Evolutionary conservation across 2,329 filamentous ascomycete species (phyloP).

Genomic region (Talaromyces sp.): DNA sequence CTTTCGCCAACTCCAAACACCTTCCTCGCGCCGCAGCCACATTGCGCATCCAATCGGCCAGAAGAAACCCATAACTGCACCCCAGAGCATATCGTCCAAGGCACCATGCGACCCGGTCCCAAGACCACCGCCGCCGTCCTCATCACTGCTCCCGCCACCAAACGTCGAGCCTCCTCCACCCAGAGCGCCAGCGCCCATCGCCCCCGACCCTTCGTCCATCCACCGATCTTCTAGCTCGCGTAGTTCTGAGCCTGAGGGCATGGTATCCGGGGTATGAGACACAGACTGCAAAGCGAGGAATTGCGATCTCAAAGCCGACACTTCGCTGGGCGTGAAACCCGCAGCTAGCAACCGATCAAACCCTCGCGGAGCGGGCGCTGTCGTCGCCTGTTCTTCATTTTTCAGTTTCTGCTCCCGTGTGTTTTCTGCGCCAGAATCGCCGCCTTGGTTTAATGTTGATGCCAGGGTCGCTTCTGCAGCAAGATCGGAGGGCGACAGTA

Average conservation of each 20-base stretch:
- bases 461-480: conserved; percentile 54
- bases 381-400: conserved; percentile 17
- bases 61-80: conserved; percentile 87
- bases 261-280: conserved; percentile 79
- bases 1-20: conserved; percentile 77
- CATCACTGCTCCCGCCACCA: conserved; percentile 30
- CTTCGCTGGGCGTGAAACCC: conserved; percentile 77
- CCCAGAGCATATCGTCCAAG: conserved; percentile 80
- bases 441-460: conserved; percentile 18
- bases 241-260: conserved; percentile 73
- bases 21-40: conserved; percentile 82
- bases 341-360: conserved; percentile 80
- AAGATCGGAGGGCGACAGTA: conserved; percentile 64
- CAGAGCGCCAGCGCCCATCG: conserved; percentile 37
- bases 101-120: conserved; percentile 45
- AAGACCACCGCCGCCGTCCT: conserved; percentile 40
- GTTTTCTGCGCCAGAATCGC: neutral
- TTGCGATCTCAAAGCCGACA: conserved; percentile 78
- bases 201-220: conserved; percentile 63
- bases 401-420: neutral
- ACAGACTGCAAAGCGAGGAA: conserved; percentile 80
- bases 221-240: conserved; percentile 80
- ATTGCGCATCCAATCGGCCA: conserved; percentile 83
- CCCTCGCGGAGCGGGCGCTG: conserved; percentile 61
- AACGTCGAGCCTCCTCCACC: conserved; percentile 34